These are phyloP conservation scores for Chytriomyces sp. DNA, from an alignment of 192 early-diverging fungal genomes.

Conservation along the genomic window DNA sequence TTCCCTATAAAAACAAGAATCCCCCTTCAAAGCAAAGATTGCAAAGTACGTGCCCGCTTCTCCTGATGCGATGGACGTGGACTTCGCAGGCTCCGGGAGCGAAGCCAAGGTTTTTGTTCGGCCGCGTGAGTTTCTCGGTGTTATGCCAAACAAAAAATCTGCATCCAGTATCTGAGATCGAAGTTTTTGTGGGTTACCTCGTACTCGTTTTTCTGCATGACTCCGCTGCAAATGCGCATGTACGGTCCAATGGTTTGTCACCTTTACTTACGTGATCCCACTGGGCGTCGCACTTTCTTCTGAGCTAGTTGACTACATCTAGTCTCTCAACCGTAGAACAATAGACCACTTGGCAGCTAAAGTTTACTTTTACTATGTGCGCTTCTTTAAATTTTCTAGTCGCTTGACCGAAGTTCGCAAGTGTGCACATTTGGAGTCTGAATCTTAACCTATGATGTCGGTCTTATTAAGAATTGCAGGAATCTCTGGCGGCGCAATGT, in stretches of 20 bases:
- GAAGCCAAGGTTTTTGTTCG: no score
- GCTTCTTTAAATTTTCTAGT: constrained; percentile 82
- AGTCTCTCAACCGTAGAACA: constrained; percentile 80
- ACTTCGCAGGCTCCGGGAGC: no score
- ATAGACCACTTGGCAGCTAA: constrained; percentile 88
- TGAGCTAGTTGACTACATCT: constrained; percentile 63
- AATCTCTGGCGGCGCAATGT: constrained; percentile 79
- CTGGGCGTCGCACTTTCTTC: constrained; percentile 73
- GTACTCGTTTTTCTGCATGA: constrained; percentile 84
- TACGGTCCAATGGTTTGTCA: background rate
- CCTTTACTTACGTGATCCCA: background rate
- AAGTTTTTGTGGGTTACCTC: constrained; percentile 82
- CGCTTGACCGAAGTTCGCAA: constrained; percentile 76
- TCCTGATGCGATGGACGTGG: background rate
- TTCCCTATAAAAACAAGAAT: no score
- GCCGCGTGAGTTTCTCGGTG: no score
- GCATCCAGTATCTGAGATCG: constrained; percentile 80
- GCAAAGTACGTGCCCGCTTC: background rate
- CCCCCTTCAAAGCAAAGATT: background rate
- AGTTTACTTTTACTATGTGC: constrained; percentile 91
- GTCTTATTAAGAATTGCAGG: constrained; percentile 50
- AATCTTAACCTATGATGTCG: background rate
- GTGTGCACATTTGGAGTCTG: constrained; percentile 38
- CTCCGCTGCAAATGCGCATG: constrained; percentile 7
- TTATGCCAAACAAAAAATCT: no score